Percentiles rank a stretch among this genome's conserved stretches.
phyloP scores from a whole-genome alignment of 495 filamentous ascomycete species.

The Letharia columbiana region DNA sequence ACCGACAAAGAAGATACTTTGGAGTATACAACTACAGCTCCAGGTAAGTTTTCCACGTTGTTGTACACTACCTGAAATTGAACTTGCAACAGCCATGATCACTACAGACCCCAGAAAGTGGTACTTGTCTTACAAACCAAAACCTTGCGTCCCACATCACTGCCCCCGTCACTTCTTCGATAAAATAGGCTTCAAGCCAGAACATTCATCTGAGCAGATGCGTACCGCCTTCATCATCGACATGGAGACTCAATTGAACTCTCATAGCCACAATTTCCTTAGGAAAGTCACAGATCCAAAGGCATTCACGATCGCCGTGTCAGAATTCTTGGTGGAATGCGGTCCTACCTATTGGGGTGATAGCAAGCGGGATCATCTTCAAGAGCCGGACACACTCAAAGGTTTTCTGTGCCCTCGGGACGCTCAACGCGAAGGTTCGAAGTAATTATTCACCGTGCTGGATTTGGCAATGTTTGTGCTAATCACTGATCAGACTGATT shows the following conservation, averaged over 20 bases:
- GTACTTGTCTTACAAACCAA: neutral
- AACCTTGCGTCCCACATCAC: no score
- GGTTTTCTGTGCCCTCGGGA: conserved; percentile 13
- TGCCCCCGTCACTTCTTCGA: neutral
- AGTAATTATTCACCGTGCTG: neutral
- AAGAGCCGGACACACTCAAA: neutral
- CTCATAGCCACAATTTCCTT: neutral
- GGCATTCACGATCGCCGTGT: conserved; percentile 9
- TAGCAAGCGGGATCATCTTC: neutral
- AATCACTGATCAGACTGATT: neutral
- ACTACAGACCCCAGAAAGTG: neutral
- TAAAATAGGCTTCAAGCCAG: neutral
- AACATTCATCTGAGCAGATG: no score
- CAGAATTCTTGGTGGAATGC: conserved; percentile 5
- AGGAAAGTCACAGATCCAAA: neutral
- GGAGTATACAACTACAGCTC: neutral
- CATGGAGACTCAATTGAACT: neutral
- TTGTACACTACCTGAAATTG: neutral
- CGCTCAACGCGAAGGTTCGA: neutral
- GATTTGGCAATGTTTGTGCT: neutral
- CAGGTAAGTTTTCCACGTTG: neutral
- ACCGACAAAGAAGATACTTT: neutral
- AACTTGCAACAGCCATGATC: neutral
- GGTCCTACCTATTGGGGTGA: conserved; percentile 3
- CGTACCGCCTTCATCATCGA: neutral